Evolutionary conservation across 176 grass and related monocot genomes (phyloP).

Genomic region (Guadua angustifolia): DNA sequence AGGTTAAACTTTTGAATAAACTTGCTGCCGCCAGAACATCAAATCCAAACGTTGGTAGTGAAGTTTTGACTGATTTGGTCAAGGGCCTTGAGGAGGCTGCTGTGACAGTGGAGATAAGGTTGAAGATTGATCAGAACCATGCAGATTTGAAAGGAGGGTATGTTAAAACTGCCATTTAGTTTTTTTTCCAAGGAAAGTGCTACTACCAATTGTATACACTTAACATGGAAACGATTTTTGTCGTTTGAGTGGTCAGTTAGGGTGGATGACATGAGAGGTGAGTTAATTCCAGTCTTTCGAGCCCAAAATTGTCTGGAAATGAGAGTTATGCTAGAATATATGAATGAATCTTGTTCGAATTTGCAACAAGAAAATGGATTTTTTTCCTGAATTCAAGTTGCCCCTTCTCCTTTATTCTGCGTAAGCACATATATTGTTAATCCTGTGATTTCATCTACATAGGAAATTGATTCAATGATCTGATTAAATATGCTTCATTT

Average conservation of each 20-base stretch:
- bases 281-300: constrained; percentile 21
- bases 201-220: neutral
- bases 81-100: constrained; percentile 84
- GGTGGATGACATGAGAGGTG: neutral
- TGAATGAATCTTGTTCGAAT: constrained; percentile 6
- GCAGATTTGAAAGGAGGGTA: constrained; percentile 87
- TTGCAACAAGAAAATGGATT: neutral
- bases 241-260: neutral
- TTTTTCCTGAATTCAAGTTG: neutral
- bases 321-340: neutral
- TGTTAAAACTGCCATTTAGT: constrained; percentile 33
- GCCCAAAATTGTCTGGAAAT: neutral
- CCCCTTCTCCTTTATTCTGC: neutral
- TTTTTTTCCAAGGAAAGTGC: neutral
- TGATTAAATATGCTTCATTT: neutral
- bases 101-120: constrained; percentile 73
- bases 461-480: neutral
- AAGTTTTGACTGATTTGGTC: constrained; percentile 87
- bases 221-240: constrained; percentile 11
- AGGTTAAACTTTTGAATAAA: constrained; percentile 99
- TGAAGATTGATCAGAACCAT: constrained; percentile 95
- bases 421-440: neutral
- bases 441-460: neutral
- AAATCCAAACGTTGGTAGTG: constrained; percentile 61
- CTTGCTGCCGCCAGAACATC: constrained; percentile 73